Evolutionary conservation across 495 filamentous ascomycete species (phyloP).

Genomic region (Hypoxylon intermedium): DNA sequence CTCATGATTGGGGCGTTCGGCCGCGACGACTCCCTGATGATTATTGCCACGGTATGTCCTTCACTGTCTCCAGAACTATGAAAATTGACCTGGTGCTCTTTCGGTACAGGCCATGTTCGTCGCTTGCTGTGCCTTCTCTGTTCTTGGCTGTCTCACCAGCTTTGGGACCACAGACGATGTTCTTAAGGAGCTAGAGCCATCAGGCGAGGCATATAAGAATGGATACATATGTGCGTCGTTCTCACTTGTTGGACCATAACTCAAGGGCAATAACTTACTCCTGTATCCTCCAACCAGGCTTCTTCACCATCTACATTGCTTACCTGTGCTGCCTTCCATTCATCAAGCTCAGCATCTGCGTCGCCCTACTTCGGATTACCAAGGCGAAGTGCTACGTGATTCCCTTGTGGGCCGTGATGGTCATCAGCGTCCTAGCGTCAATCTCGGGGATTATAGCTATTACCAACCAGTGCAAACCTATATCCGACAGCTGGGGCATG

Average conservation of each 20-base stretch:
- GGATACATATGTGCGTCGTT: constrained; percentile 17
- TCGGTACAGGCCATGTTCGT: constrained; percentile 11
- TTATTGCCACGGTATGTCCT: constrained; percentile 18
- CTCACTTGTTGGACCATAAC: background rate
- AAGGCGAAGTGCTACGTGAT: constrained; percentile 18
- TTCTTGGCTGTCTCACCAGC: constrained; percentile 16
- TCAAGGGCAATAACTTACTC: background rate
- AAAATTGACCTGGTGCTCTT: background rate
- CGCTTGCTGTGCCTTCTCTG: background rate
- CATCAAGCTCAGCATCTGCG: constrained; percentile 32
- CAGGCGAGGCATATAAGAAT: background rate
- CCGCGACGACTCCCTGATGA: constrained; percentile 22
- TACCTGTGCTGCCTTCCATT: constrained; percentile 15
- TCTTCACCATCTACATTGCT: constrained; percentile 12
- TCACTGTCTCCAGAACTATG: too few relatives aligned
- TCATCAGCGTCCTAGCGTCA: background rate
- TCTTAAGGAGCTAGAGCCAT: background rate
- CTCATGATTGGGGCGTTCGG: constrained; percentile 17
- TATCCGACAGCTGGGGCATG: constrained; percentile 16
- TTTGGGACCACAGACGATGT: constrained; percentile 16
- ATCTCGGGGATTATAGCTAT: constrained; percentile 11
- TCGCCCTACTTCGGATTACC: constrained; percentile 29
- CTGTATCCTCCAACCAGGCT: constrained; percentile 1
- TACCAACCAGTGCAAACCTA: constrained; percentile 15
- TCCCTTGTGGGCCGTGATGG: constrained; percentile 22